Base-by-base conservation (phyloP, 495 filamentous ascomycete genomes). In the Hypoxylon lienhwacheense region DNA sequence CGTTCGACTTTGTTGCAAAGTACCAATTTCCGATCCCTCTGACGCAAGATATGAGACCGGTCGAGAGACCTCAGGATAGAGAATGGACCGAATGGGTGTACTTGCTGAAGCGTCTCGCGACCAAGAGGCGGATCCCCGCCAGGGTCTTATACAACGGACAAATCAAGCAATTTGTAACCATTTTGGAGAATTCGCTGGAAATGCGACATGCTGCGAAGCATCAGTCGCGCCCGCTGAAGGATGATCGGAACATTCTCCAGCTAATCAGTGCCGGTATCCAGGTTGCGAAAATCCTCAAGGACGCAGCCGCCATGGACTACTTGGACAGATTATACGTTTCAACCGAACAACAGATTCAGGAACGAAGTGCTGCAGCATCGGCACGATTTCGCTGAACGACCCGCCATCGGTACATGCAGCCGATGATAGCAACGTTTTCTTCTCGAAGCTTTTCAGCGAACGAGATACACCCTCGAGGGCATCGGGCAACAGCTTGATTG, bases 31-130 rank as follows among this genome's bases (percentile, higher is more conserved):
- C 88, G 7, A 88, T 95, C 63, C 89, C 89, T 11, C 61, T 92
- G 63, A 73, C 75, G 16, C 86, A 89, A 64, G 86, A 91, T 70
- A 89, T 90, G 78, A 81, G 89, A 61, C 84, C 82, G 22, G 88
- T 95, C 55, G 84, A 85, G 65, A 76, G 84, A 31, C 86, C 89
- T 22, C 82, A 84, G 60, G 89, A 95, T 70, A 79, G 88, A 53
- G 89, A 91, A 70, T 95, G 89, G 89, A 91, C 88, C 58, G 89
- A 95, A 67, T 95, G 89, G 89, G 88, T 91, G 24, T 89, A 90
- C 70, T 81, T 95, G 47, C 77, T 95, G 51, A 92, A 91, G 73
- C 80, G 89, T 28, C 77, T 95, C 51, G 89, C 89, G 25, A 92
- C 88, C 25, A 91, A 91, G 71, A 78, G 89, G 20, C 82, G 88